These are phyloP conservation scores for Fomitopsis palustris DNA, from an alignment of 1,284 basidiomycete species.

Conservation along the genomic window DNA sequence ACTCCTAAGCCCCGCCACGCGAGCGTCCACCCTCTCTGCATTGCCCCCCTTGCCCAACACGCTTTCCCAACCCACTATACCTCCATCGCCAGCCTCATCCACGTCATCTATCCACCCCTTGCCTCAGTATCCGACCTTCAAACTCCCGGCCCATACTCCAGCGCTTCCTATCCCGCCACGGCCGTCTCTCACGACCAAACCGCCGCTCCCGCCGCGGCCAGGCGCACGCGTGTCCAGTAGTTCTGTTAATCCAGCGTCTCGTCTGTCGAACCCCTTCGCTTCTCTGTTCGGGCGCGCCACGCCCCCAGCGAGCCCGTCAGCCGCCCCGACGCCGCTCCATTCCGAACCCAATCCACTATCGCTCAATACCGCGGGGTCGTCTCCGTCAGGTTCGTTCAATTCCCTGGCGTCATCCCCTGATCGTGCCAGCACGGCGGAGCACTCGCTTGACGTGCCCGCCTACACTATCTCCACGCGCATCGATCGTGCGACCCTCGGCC, in stretches of 20 bases:
- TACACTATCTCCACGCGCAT: constrained; percentile 55
- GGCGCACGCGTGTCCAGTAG: constrained; percentile 18
- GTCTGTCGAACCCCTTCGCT: constrained; percentile 62
- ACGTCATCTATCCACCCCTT: constrained; percentile 10
- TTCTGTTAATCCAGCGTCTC: constrained; percentile 28
- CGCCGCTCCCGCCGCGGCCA: constrained; percentile 62
- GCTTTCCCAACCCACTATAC: constrained; percentile 24
- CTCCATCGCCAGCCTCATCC: constrained; percentile 17
- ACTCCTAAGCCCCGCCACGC: constrained; percentile 50
- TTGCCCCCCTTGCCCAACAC: constrained; percentile 45
- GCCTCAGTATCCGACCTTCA: constrained; percentile 49
- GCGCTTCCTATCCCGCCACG: constrained; percentile 68
- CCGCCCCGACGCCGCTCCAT: constrained; percentile 29
- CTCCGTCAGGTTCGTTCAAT: neutral
- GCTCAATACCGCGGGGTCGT: constrained; percentile 4
- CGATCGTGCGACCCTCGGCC: constrained; percentile 53
- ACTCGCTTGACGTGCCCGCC: constrained; percentile 47
- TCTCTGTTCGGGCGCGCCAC: constrained; percentile 56
- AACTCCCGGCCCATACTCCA: constrained; percentile 45
- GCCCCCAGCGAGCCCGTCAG: constrained; percentile 24
- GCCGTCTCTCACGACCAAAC: constrained; percentile 39
- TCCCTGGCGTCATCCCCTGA: neutral
- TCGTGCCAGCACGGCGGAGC: neutral
- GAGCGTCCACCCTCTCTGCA: constrained; percentile 45
- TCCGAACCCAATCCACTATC: constrained; percentile 17